phyloP scores from a whole-genome alignment of 75 land plant species.

The Selaginella tamariscina region DNA sequence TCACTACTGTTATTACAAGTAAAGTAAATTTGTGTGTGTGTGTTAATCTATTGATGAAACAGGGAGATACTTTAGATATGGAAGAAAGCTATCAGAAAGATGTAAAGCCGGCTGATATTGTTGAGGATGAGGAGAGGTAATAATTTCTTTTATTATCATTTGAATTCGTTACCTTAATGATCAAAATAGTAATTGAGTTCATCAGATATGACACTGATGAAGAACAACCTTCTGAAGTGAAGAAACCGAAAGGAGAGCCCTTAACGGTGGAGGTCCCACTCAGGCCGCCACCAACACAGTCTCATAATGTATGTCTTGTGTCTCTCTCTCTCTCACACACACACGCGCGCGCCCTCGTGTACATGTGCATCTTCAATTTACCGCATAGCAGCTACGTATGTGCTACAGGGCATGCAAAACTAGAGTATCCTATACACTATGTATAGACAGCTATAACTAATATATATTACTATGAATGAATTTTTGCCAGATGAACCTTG shows the following conservation, averaged over 20 bases:
- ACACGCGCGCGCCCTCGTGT: not conserved
- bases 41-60: not conserved
- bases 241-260: conserved; percentile 83
- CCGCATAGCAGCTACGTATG: no score
- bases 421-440: no score
- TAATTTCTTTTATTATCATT: no score
- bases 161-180: no score
- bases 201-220: conserved; percentile 83
- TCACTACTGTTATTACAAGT: no score
- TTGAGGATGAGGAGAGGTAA: conserved; percentile 58
- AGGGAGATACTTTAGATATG: not conserved
- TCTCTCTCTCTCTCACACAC: not conserved
- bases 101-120: conserved; percentile 51
- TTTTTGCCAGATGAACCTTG: conserved; percentile 69
- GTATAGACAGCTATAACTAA: no score
- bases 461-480: no score
- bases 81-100: conserved; percentile 14
- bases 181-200: no score
- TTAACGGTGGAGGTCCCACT: conserved; percentile 64
- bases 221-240: conserved; percentile 50
- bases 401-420: no score
- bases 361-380: not conserved
- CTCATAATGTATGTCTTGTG: conserved; percentile 44
- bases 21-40: no score
- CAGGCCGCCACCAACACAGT: conserved; percentile 48